Percentiles rank a stretch among this genome's conserved stretches.
Evolutionary conservation across 306 rosid genomes (phyloP).

Genomic region (Cicer cuneatum): DNA sequence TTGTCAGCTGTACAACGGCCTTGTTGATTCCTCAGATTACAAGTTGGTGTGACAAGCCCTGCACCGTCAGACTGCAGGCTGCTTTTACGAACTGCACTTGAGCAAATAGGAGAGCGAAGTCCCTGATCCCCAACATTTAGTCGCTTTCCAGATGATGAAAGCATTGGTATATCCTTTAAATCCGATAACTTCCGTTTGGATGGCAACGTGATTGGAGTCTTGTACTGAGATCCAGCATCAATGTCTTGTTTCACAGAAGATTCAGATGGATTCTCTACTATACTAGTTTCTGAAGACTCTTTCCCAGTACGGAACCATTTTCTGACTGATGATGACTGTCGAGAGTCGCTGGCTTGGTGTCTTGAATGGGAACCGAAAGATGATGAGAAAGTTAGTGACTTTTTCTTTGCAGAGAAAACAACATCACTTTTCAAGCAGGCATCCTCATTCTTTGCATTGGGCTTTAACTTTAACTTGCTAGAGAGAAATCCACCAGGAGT

Average conservation of each 20-base stretch:
- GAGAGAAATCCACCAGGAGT: constrained; percentile 75
- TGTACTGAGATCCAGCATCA: constrained; percentile 75
- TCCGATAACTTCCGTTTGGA: constrained; percentile 78
- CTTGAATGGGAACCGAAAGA: constrained; percentile 70
- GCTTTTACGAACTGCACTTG: constrained; percentile 61
- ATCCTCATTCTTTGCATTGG: constrained; percentile 65
- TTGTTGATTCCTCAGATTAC: constrained; percentile 60
- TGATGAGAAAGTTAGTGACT: constrained; percentile 71
- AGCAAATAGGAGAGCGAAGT: constrained; percentile 73
- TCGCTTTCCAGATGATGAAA: constrained; percentile 72
- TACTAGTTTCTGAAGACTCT: constrained; percentile 57
- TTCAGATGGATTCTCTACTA: constrained; percentile 55
- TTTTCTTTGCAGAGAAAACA: constrained; percentile 62
- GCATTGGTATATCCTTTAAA: constrained; percentile 63
- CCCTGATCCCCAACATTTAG: constrained; percentile 75
- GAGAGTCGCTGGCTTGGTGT: constrained; percentile 60
- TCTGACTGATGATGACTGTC: constrained; percentile 48
- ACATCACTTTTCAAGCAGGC: constrained; percentile 55
- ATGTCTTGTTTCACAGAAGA: constrained; percentile 49
- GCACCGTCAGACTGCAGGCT: constrained; percentile 57
- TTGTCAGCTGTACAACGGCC: constrained; percentile 61
- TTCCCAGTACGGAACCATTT: constrained; percentile 56
- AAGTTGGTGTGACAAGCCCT: constrained; percentile 67
- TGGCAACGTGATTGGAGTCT: constrained; percentile 73
- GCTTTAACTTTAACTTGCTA: constrained; percentile 64